Conservation (phyloP, 805 yeast genomes). For the Tetrapisispora nanseiensis region DNA sequence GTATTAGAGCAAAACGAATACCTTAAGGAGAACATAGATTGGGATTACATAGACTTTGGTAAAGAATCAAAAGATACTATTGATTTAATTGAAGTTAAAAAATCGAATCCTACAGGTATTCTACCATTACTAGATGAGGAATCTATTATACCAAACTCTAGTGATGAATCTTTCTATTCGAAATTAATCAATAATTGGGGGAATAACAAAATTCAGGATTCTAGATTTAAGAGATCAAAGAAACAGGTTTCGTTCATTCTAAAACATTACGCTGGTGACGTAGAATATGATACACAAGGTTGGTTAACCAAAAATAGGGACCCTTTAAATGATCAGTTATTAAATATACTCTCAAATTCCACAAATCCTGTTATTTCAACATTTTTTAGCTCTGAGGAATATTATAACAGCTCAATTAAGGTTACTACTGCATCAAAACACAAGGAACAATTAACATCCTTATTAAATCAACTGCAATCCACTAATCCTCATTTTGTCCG, state of each 20-base stretch:
- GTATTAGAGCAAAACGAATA: slow-evolving; percentile 95
- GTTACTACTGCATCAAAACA: slow-evolving; percentile 78
- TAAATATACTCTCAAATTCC: slow-evolving; percentile 52
- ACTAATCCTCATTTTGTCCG: slow-evolving; percentile 97
- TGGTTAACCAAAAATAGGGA: slow-evolving; percentile 95
- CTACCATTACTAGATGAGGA: slow-evolving; percentile 87
- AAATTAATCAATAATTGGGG: slow-evolving; percentile 59
- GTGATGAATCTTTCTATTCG: slow-evolving; percentile 73
- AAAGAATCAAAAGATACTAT: slow-evolving; percentile 91
- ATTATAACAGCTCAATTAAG: slow-evolving; percentile 37
- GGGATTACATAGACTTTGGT: slow-evolving; percentile 95
- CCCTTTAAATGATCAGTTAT: slow-evolving; percentile 72
- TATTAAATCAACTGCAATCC: slow-evolving; percentile 61
- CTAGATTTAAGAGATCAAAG: slow-evolving; percentile 64
- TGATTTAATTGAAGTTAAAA: slow-evolving; percentile 69
- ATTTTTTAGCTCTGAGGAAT: slow-evolving; percentile 38
- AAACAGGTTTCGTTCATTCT: slow-evolving; percentile 69
- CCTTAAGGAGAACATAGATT: slow-evolving; percentile 82
- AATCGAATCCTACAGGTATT: slow-evolving; percentile 55
- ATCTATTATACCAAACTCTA: slow-evolving; percentile 85
- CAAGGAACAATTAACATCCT: slow-evolving; percentile 64
- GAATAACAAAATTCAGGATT: slow-evolving; percentile 32
- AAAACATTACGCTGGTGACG: slow-evolving; percentile 92
- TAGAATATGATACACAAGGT: slow-evolving; percentile 84
- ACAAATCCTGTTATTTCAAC: slow-evolving; percentile 43